These are phyloP conservation scores for Geranium rotundifolium DNA, from an alignment of 345 rosid genomes.

Conservation along the genomic window DNA sequence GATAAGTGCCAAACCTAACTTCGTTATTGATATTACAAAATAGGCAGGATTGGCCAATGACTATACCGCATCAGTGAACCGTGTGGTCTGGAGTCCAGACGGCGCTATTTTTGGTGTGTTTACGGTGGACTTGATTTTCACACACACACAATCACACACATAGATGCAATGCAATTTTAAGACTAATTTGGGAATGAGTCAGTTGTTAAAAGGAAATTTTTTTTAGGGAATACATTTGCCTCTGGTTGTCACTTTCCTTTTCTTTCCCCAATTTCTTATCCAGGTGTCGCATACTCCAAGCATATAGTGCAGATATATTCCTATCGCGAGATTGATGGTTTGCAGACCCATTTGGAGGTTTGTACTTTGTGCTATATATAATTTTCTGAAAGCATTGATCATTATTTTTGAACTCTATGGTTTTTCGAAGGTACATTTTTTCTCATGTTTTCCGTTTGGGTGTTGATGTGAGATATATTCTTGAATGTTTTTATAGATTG, in stretches of 20 bases:
- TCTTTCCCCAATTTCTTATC: slow-evolving; percentile 5
- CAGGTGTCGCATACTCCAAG: slow-evolving; percentile 88
- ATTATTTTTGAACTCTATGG: neutral
- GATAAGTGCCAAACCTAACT: slow-evolving; percentile 3
- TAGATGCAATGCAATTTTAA: neutral
- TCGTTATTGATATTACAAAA: slow-evolving; percentile 6
- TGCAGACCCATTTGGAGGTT: slow-evolving; percentile 67
- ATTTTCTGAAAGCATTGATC: neutral
- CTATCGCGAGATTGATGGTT: slow-evolving; percentile 49
- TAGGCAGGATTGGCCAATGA: slow-evolving; percentile 54
- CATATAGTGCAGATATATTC: slow-evolving; percentile 68
- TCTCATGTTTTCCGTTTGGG: neutral
- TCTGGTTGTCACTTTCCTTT: slow-evolving; percentile 8
- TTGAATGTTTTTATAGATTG: slow-evolving; percentile 38
- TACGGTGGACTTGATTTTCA: neutral
- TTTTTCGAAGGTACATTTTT: neutral
- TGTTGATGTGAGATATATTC: neutral
- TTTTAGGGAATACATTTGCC: no score
- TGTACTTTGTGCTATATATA: slow-evolving; percentile 26
- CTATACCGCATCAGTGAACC: slow-evolving; percentile 50
- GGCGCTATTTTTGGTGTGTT: slow-evolving; percentile 66
- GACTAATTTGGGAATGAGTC: neutral
- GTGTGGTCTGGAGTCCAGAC: slow-evolving; percentile 86
- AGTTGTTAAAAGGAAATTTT: neutral
- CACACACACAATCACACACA: neutral